Percentiles rank a stretch among this genome's conserved stretches.
phyloP scores from a whole-genome alignment of 139 green algal genomes.

The Medakamo hakoo region DNA sequence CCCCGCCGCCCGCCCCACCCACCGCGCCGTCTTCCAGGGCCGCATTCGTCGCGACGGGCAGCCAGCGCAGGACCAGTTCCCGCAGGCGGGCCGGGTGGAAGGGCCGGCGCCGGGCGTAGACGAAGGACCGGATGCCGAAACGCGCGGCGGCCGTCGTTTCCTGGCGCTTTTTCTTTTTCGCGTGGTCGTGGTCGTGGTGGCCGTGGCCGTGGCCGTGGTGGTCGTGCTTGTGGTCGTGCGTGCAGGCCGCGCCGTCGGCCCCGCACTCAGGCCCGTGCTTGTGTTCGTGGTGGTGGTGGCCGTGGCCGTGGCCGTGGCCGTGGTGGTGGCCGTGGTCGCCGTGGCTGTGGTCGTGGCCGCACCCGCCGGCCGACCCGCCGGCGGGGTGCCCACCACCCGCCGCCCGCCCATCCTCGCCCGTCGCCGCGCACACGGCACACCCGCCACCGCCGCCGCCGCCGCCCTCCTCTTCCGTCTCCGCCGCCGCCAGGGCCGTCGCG shows the following conservation, averaged over 20 bases:
- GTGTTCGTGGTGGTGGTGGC: slow-evolving; percentile 5
- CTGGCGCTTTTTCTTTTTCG: slow-evolving; percentile 23
- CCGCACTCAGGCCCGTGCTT: slow-evolving; percentile 9
- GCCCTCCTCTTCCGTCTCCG: neutral
- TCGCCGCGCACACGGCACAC: too few relatives aligned
- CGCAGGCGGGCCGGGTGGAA: slow-evolving; percentile 72
- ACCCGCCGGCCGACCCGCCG: slow-evolving; percentile 1
- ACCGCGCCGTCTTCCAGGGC: slow-evolving; percentile 26
- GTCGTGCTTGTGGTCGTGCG: slow-evolving; percentile 22
- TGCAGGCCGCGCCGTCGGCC: slow-evolving; percentile 8
- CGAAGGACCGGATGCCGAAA: slow-evolving; percentile 81
- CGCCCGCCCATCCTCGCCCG: slow-evolving; percentile 1
- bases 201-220: slow-evolving; percentile 12
- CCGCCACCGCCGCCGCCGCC: neutral
- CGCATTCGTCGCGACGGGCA: slow-evolving; percentile 65
- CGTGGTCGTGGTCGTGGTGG: slow-evolving; percentile 11
- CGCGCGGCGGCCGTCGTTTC: slow-evolving; percentile 34
- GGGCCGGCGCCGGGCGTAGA: slow-evolving; percentile 61
- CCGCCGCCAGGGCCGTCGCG: slow-evolving; percentile 15
- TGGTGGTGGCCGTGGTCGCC: slow-evolving; percentile 24
- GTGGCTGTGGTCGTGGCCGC: slow-evolving; percentile 15
- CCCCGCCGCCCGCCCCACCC: neutral
- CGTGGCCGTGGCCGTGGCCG: slow-evolving; percentile 17
- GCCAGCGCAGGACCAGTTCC: slow-evolving; percentile 69
- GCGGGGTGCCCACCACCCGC: neutral